Percentiles rank a stretch among this genome's conserved stretches.
Conservation (phyloP, 495 filamentous ascomycete genomes). For the Xylaria bambusicola region DNA sequence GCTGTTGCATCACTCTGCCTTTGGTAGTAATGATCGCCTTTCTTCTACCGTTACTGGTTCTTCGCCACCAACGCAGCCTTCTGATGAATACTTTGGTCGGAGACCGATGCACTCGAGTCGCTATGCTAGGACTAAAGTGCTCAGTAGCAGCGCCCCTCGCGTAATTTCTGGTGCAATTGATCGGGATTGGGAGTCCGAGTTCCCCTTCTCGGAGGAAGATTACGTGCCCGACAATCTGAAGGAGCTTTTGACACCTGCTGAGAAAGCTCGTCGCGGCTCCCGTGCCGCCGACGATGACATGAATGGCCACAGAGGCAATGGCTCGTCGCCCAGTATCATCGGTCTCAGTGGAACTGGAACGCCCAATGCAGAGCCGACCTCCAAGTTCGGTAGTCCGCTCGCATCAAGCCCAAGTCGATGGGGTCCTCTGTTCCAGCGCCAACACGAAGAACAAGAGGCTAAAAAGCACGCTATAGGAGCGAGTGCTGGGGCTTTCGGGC, state of each 20-base stretch:
- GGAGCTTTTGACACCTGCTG: constrained; percentile 88
- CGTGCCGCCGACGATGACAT: constrained; percentile 54
- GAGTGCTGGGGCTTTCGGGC: constrained; percentile 66
- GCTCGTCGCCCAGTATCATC: constrained; percentile 35
- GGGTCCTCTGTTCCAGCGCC: constrained; percentile 76
- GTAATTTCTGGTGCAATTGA: constrained; percentile 52
- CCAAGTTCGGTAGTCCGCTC: constrained; percentile 77
- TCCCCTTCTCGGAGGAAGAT: constrained; percentile 85
- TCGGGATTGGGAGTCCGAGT: constrained; percentile 80
- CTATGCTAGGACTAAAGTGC: constrained; percentile 68
- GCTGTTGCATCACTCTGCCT: constrained; percentile 81
- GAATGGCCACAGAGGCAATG: constrained; percentile 52
- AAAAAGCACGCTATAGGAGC: constrained; percentile 47
- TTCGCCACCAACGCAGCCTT: constrained; percentile 64
- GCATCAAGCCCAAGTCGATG: constrained; percentile 84
- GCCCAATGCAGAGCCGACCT: constrained; percentile 50
- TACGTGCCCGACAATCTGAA: constrained; percentile 83
- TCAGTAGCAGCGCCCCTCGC: constrained; percentile 78
- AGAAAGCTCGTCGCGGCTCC: constrained; percentile 82
- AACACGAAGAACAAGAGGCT: constrained; percentile 72
- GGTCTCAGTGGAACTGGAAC: constrained; percentile 44
- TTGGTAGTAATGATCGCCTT: constrained; percentile 58
- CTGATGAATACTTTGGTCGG: constrained; percentile 66
- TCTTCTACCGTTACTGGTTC: constrained; percentile 56
- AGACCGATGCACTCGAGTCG: constrained; percentile 86